Base-by-base conservation (phyloP, 225 moss, liverwort and hornwort species). In the Neckera pumila region DNA sequence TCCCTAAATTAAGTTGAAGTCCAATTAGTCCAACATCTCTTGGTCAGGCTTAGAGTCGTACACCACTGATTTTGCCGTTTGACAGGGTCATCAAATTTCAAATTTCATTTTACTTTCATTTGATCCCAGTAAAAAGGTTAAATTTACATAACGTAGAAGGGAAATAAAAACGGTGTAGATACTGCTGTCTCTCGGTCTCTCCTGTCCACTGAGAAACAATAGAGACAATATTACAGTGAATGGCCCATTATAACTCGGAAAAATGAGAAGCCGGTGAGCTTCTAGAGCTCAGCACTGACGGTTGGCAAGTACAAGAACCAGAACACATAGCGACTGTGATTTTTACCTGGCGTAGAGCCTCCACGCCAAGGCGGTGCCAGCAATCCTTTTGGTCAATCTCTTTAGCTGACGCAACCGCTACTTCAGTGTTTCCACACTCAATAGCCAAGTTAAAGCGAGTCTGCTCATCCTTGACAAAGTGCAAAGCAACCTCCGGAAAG, bases 311-410 rank as follows among this genome's bases (percentile, higher is more conserved):
- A 59, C 42, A 74, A 72, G 82, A 59, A 63, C 81, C 70, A 76
- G 61, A 54, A 63, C 20, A 43, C 33, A 72, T 67, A 47, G 64
- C 19, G 31, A 31, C 83, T 61, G 25, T 51, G 36, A 66, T 57
- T 65, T 76, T 38, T 89, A 93, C 92, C 91, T 98, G 98, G 58
- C 97, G 95, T 58, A 98, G 94, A 17, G 96, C 98, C 91, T 98
- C 97, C 72, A 97, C 97, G 69, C 98, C 97, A 60, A 98, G 95
- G 76, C 97, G 94, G 86, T 96, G 96, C 98, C 97, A 98, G 82
- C 94, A 98, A 84, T 98, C 97, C 82, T 97, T 98, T 92, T 95
- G 95, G 79, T 98, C 97, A n/a, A 98, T 98, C 86, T 98, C 98
- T 92, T 98, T 98, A 7, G 98, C 98, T 54, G 97, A 98, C 40